A percentile compares a stretch with the other conserved stretches of the same genome.
These are phyloP conservation scores for Penicillium pulvis DNA, from an alignment of 495 filamentous ascomycete genomes.

Conservation along the genomic window DNA sequence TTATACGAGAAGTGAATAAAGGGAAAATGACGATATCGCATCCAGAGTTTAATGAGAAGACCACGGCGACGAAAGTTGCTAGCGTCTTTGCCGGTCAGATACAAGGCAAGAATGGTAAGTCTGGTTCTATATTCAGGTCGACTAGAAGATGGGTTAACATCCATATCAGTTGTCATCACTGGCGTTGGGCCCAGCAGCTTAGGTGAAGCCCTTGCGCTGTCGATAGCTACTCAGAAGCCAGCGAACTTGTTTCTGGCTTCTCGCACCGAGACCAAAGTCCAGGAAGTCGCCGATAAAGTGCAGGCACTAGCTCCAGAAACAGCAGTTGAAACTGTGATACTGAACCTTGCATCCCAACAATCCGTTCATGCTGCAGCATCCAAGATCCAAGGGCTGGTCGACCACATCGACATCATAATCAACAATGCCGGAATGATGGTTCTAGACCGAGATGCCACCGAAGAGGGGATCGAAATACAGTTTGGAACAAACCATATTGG, in stretches of 20 bases:
- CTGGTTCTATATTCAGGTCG: background rate
- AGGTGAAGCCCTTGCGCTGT: slow-evolving; percentile 52
- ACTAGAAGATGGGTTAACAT: background rate
- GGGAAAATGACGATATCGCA: slow-evolving; percentile 27
- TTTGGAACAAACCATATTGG: slow-evolving; percentile 74
- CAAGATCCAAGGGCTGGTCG: slow-evolving; percentile 14
- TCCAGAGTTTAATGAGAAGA: slow-evolving; percentile 44
- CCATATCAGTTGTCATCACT: slow-evolving; percentile 43
- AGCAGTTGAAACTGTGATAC: slow-evolving; percentile 1
- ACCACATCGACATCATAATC: slow-evolving; percentile 35
- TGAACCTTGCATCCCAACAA: slow-evolving; percentile 24
- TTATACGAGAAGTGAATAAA: background rate
- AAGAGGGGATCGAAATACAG: slow-evolving; percentile 70
- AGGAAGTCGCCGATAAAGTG: slow-evolving; percentile 47
- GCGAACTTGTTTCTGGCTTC: slow-evolving; percentile 56
- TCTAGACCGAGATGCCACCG: slow-evolving; percentile 44
- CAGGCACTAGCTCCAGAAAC: slow-evolving; percentile 5
- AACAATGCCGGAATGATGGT: slow-evolving; percentile 74
- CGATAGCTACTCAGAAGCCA: slow-evolving; percentile 56
- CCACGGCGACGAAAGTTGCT: slow-evolving; percentile 47
- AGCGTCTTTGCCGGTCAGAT: slow-evolving; percentile 40
- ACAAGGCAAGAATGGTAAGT: slow-evolving; percentile 32
- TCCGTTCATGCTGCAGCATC: slow-evolving; percentile 18
- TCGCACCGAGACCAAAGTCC: slow-evolving; percentile 51
- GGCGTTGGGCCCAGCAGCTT: slow-evolving; percentile 56